These are phyloP conservation scores for Clohesyomyces aquaticus DNA, from an alignment of 495 filamentous ascomycete genomes.

Conservation along the genomic window DNA sequence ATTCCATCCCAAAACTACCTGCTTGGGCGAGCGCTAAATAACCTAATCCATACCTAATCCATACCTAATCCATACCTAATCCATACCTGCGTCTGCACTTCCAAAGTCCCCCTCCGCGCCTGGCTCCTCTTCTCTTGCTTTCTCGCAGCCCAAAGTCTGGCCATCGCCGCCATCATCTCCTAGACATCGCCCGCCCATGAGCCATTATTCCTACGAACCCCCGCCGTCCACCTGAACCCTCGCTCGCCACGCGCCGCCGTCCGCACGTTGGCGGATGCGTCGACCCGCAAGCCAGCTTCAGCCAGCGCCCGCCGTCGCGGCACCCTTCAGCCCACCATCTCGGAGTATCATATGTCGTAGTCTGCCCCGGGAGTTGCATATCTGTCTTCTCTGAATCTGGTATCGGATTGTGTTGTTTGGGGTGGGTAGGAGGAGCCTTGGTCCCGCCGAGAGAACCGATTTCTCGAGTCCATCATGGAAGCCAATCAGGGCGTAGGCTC, in stretches of 20 bases:
- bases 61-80: neutral
- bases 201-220: neutral
- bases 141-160: neutral
- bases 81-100: neutral
- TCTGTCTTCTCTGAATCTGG: conserved; percentile 5
- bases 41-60: neutral
- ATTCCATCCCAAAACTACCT: conserved; percentile 2
- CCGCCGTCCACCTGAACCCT: conserved; percentile 15
- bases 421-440: neutral
- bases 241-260: conserved; percentile 16
- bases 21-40: neutral
- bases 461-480: conserved; percentile 39
- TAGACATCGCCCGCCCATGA: conserved; percentile 1
- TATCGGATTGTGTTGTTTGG: neutral
- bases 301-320: conserved; percentile 14
- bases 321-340: neutral
- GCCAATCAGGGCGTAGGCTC: conserved; percentile 47
- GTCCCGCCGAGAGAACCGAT: neutral
- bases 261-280: conserved; percentile 16
- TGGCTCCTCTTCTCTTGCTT: no score
- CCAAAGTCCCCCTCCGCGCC: no score
- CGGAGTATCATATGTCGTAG: neutral
- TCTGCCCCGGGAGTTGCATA: neutral
- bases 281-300: conserved; percentile 10
- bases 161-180: conserved; percentile 6